Conservation (phyloP, 139 green algal species). For the Chlorella sp. region DNA sequence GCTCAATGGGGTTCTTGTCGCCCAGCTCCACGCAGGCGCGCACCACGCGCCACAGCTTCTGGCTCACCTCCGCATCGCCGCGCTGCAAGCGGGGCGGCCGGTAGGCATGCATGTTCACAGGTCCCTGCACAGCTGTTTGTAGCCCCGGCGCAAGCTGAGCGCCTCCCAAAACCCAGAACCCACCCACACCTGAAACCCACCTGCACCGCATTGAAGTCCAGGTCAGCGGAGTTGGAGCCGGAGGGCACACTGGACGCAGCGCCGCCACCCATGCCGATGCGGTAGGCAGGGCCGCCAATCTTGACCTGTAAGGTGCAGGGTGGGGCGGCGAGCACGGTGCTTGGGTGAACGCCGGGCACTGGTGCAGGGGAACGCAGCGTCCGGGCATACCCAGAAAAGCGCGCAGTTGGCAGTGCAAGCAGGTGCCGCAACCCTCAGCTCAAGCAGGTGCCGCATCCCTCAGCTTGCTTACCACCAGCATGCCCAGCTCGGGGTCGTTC, state of each 20-base stretch:
- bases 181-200: constrained; percentile 14
- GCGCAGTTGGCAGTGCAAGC: too few species aligned
- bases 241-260: constrained; percentile 88
- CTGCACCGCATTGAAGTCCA: constrained; percentile 99
- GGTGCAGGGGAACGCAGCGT: too few species aligned
- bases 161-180: background rate
- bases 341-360: too few species aligned
- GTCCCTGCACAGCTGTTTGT: too few species aligned
- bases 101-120: too few species aligned
- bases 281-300: constrained; percentile 98
- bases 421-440: too few species aligned
- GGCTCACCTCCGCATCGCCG: constrained; percentile 96
- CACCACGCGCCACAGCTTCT: constrained; percentile 99
- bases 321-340: too few species aligned
- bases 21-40: constrained; percentile 97
- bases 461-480: constrained; percentile 86
- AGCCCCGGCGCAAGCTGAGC: background rate
- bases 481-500: constrained; percentile 82
- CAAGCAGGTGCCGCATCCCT: too few species aligned
- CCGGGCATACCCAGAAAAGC: too few species aligned
- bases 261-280: constrained; percentile 98
- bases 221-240: constrained; percentile 83
- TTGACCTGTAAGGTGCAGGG: constrained; percentile 60
- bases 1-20: constrained; percentile 93
- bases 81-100: too few species aligned